Evolutionary conservation across 2,329 filamentous ascomycete species (phyloP), one percentile per base, ranked within the genome.

Genomic region (Trichoderma simmonsii): DNA sequence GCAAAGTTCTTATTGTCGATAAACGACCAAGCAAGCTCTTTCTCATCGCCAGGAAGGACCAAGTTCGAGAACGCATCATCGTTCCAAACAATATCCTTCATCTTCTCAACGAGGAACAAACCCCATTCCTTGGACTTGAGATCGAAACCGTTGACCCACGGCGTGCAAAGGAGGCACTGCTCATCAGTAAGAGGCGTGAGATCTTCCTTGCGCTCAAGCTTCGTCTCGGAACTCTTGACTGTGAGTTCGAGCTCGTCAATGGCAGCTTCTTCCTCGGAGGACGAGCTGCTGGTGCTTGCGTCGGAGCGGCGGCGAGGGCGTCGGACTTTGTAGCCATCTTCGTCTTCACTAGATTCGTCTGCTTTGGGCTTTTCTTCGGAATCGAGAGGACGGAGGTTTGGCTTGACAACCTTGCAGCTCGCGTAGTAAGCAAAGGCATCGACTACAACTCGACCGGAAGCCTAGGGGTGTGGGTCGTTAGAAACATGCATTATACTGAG

Each of bases 11-110:
- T 82, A 74, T 79, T 80, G 74, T 81, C 79, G 12, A 82, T 79
- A 73, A 83, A 82, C 26, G 76, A 78, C 82, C 77, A 83, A 43
- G 77, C 79, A 60, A 80, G 77, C 62, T 84, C 77, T 71, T 84
- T 85, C 71, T 81, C 79, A 15, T 77, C 77, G 0, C 76, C 76
- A 0, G 80, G 80, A 1, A 83, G 78, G 1, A 83, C 79, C 3
- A 83, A 78, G 39, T 80, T 80, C 0, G 81, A 77, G 71, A 81
- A 82, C 0, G 80, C 79, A 4, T 78, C 75, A 61, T 81, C 79
- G 62, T 82, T 82, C 81, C 81, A 83, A 2, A 57, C 71, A 9
- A 81, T 77, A 8, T 73, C 71, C 43, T 72, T 59, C 24, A 76
- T 48, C 8, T 74, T 68, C 0, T 71, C 63, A 3, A 76, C 64